These are phyloP conservation scores for Artomyces pyxidatus DNA, from an alignment of 768 basidiomycete genomes.

Conservation along the genomic window DNA sequence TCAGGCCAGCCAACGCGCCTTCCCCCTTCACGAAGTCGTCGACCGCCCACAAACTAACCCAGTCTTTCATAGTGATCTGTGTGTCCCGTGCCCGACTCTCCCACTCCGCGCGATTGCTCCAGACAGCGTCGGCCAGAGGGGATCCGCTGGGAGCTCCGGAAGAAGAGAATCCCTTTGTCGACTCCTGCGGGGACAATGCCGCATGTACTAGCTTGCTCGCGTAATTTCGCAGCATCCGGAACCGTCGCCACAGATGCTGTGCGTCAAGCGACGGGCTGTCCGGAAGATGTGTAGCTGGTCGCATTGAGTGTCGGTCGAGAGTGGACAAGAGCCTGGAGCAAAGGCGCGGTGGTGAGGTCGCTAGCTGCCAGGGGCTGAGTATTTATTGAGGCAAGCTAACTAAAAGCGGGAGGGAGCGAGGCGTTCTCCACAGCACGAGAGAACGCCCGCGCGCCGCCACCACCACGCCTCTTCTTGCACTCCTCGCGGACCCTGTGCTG, in stretches of 20 bases:
- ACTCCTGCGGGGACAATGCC: neutral
- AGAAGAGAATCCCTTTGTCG: neutral
- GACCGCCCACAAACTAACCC: constrained; percentile 7
- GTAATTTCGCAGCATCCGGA: neutral
- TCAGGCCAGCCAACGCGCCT: constrained; percentile 6
- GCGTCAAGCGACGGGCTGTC: too few species aligned
- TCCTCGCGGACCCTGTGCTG: too few species aligned
- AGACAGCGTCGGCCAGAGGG: constrained; percentile 2
- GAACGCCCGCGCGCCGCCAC: too few species aligned
- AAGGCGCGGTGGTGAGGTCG: too few species aligned
- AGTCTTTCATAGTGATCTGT: constrained; percentile 10
- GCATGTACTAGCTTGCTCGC: neutral
- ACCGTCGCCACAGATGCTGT: neutral
- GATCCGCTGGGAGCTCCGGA: neutral
- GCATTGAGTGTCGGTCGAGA: too few species aligned
- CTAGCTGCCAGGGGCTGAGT: too few species aligned
- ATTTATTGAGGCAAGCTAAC: too few species aligned
- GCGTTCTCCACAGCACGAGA: too few species aligned
- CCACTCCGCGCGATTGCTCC: constrained; percentile 5
- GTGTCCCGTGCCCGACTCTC: constrained; percentile 7
- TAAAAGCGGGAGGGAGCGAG: too few species aligned
- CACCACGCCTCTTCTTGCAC: too few species aligned
- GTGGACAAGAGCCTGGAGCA: too few species aligned
- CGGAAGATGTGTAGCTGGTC: too few species aligned
- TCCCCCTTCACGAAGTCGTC: constrained; percentile 8